Conservation (phyloP, 345 rosid species). For the Eucalyptus marginata region DNA sequence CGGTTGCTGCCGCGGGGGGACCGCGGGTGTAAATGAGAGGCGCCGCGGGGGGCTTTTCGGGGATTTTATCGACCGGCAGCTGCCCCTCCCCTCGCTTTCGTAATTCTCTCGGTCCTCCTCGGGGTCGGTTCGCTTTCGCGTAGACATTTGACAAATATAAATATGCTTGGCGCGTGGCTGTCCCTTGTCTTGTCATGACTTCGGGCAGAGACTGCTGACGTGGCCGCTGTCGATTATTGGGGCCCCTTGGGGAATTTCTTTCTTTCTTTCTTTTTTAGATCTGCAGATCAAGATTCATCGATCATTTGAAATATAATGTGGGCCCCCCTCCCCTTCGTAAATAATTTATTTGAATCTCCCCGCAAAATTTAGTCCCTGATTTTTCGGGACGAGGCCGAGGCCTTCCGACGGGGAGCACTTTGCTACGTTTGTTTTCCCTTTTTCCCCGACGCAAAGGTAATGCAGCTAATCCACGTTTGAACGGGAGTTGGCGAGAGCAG, state of each 20-base stretch:
- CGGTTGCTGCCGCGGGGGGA: neutral
- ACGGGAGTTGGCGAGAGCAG: neutral
- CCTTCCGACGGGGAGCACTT: neutral
- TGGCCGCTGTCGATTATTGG: neutral
- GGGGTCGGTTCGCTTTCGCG: neutral
- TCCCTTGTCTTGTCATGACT: neutral
- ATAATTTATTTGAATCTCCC: neutral
- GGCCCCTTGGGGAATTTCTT: neutral
- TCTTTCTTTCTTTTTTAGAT: rapidly evolving
- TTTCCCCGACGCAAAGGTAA: neutral
- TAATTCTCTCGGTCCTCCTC: neutral
- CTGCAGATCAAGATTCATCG: neutral
- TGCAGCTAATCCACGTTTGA: neutral
- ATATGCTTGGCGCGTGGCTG: neutral
- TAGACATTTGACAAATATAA: neutral
- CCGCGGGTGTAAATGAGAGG: neutral
- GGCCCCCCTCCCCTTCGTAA: neutral
- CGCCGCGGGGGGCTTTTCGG: neutral
- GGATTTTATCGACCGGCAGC: neutral
- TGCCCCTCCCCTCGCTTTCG: neutral
- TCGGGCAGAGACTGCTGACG: neutral
- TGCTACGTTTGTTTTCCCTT: neutral
- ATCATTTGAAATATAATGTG: neutral
- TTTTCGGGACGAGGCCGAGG: neutral
- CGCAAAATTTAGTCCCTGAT: neutral